These are phyloP conservation scores for Ascochyta koolunga DNA, from an alignment of 2,329 filamentous ascomycete genomes.

Conservation along the genomic window DNA sequence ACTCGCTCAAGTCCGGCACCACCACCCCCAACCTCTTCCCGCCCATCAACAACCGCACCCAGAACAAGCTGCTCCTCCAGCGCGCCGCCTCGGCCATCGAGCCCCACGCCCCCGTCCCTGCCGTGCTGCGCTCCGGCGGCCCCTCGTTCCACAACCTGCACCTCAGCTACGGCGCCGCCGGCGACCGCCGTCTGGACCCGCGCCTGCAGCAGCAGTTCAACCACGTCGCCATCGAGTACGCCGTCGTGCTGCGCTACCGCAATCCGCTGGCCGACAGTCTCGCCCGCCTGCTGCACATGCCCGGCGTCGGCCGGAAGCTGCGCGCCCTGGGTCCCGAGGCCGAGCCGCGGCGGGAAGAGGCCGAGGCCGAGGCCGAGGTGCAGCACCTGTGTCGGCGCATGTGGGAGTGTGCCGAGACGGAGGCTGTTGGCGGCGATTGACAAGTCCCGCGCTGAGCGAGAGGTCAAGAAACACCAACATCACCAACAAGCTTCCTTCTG, in stretches of 20 bases:
- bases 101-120: constrained; percentile 57
- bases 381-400: constrained; percentile 49
- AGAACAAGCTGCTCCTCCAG: constrained; percentile 78
- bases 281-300: constrained; percentile 59
- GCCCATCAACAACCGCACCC: constrained; percentile 64
- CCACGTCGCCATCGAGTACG: constrained; percentile 73
- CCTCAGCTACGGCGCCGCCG: constrained; percentile 44
- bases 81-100: constrained; percentile 75
- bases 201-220: constrained; percentile 70
- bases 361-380: constrained; percentile 40
- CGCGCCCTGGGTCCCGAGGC: constrained; percentile 9
- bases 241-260: constrained; percentile 74
- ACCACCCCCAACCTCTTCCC: constrained; percentile 50
- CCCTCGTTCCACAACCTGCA: constrained; percentile 42
- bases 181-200: constrained; percentile 60
- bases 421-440: constrained; percentile 47
- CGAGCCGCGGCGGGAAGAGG: constrained; percentile 18
- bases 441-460: no score
- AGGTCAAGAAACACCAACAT: no score
- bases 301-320: constrained; percentile 49
- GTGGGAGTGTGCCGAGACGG: constrained; percentile 49
- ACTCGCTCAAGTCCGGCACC: constrained; percentile 43
- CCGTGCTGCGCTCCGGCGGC: constrained; percentile 45
- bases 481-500: no score
- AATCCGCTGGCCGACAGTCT: constrained; percentile 72